Conservation (phyloP, 257 asterid genomes). For the Nicotiana paniculata region DNA sequence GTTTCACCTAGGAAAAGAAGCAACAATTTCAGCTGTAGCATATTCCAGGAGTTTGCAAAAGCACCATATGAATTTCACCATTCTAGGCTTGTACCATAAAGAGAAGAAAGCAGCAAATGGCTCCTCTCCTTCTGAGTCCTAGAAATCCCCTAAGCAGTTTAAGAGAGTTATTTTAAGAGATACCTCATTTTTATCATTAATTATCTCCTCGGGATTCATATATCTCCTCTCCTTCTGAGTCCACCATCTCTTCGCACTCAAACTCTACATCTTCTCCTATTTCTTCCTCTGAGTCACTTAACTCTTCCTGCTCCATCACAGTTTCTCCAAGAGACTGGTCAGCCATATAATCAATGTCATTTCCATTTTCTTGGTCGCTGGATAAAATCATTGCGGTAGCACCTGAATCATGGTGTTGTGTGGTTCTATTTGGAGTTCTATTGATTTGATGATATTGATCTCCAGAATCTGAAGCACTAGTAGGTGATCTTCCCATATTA, state of each 20-base stretch:
- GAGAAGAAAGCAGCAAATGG: conserved; percentile 20
- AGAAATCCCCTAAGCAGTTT: too few relatives aligned
- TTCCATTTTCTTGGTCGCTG: conserved; percentile 31
- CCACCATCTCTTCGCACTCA: conserved; percentile 97
- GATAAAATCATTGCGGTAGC: conserved; percentile 25
- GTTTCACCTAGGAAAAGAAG: conserved; percentile 60
- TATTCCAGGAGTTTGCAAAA: not conserved
- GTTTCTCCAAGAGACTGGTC: conserved; percentile 61
- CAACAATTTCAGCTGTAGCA: not conserved
- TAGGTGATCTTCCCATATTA: conserved; percentile 13
- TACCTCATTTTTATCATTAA: conserved; percentile 64
- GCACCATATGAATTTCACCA: not conserved
- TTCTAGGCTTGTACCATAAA: conserved; percentile 54
- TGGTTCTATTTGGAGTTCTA: conserved; percentile 27
- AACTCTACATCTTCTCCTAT: conserved; percentile 83
- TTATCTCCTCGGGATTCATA: conserved; percentile 52
- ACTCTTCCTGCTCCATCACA: conserved; percentile 97
- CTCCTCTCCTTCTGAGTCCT: too few relatives aligned
- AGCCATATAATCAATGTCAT: conserved; percentile 21
- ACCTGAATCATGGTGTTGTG: conserved; percentile 24
- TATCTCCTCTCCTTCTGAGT: conserved; percentile 78
- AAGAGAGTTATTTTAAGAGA: not conserved
- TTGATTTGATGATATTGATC: conserved; percentile 17
- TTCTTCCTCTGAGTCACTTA: conserved; percentile 96
- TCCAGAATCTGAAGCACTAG: conserved; percentile 17